Conservation (phyloP, 1,284 basidiomycete species). For the Sanghuangporus weigelae region DNA sequence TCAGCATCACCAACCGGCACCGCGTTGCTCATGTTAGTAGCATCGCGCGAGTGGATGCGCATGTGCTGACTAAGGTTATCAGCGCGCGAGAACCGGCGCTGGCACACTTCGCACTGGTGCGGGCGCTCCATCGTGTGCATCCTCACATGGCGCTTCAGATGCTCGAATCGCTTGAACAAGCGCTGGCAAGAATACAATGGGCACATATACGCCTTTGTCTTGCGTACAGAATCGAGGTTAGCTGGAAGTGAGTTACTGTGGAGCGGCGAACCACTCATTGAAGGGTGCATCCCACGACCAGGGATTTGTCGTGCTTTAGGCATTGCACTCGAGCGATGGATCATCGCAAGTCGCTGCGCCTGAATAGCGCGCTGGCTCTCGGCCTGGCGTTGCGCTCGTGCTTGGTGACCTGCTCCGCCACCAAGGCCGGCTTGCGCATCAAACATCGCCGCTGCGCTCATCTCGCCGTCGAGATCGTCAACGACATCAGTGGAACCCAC, state of each 20-base stretch:
- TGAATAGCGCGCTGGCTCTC: constrained; percentile 17
- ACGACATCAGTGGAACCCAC: constrained; percentile 17
- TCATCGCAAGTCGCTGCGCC: constrained; percentile 12
- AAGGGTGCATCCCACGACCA: constrained; percentile 4
- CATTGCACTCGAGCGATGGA: constrained; percentile 7
- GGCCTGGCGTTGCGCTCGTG: constrained; percentile 8
- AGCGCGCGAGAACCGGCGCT: constrained; percentile 77
- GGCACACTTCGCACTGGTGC: constrained; percentile 66
- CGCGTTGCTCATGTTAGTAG: constrained; percentile 25
- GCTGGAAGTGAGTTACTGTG: constrained; percentile 13
- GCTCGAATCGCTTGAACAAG: constrained; percentile 86
- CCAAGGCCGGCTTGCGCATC: constrained; percentile 40
- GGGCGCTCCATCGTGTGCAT: constrained; percentile 90
- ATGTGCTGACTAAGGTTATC: constrained; percentile 84
- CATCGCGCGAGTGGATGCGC: constrained; percentile 63
- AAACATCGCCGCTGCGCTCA: constrained; percentile 62
- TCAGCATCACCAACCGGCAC: constrained; percentile 26
- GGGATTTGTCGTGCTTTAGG: constrained; percentile 7
- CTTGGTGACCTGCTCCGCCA: neutral
- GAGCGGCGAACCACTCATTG: neutral
- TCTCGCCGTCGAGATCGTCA: constrained; percentile 29
- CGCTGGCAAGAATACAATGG: constrained; percentile 76
- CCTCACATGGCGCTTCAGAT: constrained; percentile 80
- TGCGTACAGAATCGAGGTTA: constrained; percentile 22
- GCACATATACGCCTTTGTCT: constrained; percentile 69